Percentiles rank a stretch among this genome's conserved stretches.
Conservation (phyloP, 192 early-diverging fungal genomes). For the Gaertneriomyces semiglobifer region DNA sequence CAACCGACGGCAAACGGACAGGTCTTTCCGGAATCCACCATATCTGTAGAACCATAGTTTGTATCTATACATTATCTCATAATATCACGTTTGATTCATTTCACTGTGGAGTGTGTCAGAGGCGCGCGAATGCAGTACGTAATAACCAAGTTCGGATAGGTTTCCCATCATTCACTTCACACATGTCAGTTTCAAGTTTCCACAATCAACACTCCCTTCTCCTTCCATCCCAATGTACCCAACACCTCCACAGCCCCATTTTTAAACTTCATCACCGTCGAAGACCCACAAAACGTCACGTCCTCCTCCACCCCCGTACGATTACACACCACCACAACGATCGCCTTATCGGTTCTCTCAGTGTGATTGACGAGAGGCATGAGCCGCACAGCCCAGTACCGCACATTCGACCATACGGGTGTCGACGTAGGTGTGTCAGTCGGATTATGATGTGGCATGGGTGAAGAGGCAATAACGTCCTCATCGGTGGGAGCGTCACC, state of each 20-base stretch:
- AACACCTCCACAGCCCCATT: neutral
- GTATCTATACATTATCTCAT: too few species aligned
- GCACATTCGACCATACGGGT: neutral
- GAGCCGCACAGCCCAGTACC: constrained; percentile 17
- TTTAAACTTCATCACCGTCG: constrained; percentile 8
- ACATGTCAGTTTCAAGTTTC: neutral
- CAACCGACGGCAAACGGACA: too few species aligned
- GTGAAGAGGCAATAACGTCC: neutral
- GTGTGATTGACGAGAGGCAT: neutral
- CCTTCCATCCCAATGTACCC: constrained; percentile 5
- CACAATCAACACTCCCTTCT: constrained; percentile 17
- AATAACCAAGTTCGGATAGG: too few species aligned
- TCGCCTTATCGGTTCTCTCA: too few species aligned
- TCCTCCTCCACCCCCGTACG: constrained; percentile 10
- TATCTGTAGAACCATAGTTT: too few species aligned
- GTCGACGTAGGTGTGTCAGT: neutral
- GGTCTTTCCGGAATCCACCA: too few species aligned
- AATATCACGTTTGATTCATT: too few species aligned
- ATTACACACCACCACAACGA: constrained; percentile 9
- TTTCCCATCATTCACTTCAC: too few species aligned
- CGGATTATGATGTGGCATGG: neutral
- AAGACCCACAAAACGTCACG: constrained; percentile 13
- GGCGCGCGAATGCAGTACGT: too few species aligned
- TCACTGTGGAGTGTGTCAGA: too few species aligned
- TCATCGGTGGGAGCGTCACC: constrained; percentile 10